These are phyloP conservation scores for Blumeria graminis DNA, from an alignment of 2,329 filamentous ascomycete genomes.

Conservation along the genomic window DNA sequence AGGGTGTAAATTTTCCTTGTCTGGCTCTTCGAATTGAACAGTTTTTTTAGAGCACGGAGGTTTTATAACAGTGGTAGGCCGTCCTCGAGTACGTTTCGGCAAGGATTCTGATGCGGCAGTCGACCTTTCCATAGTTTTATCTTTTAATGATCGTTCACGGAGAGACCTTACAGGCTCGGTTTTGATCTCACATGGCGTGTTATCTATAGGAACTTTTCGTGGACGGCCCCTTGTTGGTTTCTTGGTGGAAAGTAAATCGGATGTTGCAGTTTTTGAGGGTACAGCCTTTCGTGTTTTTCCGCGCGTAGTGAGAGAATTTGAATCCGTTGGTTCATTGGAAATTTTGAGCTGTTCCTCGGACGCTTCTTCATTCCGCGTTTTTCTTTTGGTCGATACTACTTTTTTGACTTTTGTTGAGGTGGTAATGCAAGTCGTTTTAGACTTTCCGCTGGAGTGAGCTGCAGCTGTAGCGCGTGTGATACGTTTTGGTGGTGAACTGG, in stretches of 20 bases:
- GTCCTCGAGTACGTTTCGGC: slow-evolving; percentile 18
- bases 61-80: slow-evolving; percentile 17
- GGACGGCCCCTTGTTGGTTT: slow-evolving; percentile 22
- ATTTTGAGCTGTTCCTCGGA: slow-evolving; percentile 21
- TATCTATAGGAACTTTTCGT: slow-evolving; percentile 17
- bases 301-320: slow-evolving; percentile 19
- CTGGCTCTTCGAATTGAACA: slow-evolving; percentile 35
- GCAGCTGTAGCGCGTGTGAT: slow-evolving; percentile 28
- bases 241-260: slow-evolving; percentile 7
- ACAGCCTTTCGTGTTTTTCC: slow-evolving; percentile 22
- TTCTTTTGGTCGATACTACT: slow-evolving; percentile 21
- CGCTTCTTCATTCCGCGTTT: slow-evolving; percentile 28
- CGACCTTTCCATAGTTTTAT: slow-evolving; percentile 6
- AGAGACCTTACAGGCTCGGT: slow-evolving; percentile 6
- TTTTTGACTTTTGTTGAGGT: slow-evolving; percentile 7
- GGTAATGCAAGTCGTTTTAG: slow-evolving; percentile 18
- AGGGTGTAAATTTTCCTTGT: slow-evolving; percentile 37
- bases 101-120: slow-evolving; percentile 15
- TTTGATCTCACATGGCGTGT: slow-evolving; percentile 2
- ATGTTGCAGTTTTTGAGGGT: slow-evolving; percentile 10
- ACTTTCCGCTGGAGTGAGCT: slow-evolving; percentile 18
- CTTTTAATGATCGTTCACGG: slow-evolving; percentile 13
- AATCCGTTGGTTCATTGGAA: slow-evolving; percentile 9
- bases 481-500: slow-evolving; percentile 31
- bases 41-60: slow-evolving; percentile 29